phyloP scores from a whole-genome alignment of 140 eudicot genomes.

The Senecio squalidus region DNA sequence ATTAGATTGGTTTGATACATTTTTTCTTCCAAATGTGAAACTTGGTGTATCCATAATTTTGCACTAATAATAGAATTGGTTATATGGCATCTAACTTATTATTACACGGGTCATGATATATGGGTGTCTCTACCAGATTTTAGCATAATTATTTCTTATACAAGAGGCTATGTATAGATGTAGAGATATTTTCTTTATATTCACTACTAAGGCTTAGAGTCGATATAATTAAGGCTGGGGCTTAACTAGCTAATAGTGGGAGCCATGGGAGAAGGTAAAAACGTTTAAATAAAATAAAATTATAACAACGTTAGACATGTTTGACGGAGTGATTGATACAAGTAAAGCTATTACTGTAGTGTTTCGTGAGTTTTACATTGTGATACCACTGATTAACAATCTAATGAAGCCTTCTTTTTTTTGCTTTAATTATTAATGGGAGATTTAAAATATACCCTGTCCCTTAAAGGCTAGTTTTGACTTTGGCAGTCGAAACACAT shows the following conservation, averaged over 20 bases:
- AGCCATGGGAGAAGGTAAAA: background rate
- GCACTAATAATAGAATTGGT: background rate
- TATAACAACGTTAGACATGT: background rate
- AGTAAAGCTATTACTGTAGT: background rate
- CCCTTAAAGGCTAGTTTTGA: background rate
- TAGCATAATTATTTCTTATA: background rate
- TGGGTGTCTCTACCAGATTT: background rate
- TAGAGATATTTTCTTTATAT: no score
- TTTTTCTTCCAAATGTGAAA: background rate
- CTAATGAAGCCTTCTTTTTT: background rate
- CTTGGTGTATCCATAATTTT: background rate
- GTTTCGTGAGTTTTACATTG: background rate
- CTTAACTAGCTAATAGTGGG: no score
- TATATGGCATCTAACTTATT: background rate
- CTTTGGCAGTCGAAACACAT: background rate
- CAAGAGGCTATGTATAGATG: no score
- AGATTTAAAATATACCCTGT: background rate
- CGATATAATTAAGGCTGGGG: no score
- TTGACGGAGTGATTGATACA: background rate
- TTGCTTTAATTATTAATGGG: background rate
- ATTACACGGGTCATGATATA: background rate
- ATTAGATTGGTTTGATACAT: background rate
- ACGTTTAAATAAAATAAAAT: background rate
- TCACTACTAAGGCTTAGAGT: no score
- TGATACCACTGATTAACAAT: background rate